Base-by-base conservation (phyloP, 441 rosid genomes). In the Brassica hybrid region DNA sequence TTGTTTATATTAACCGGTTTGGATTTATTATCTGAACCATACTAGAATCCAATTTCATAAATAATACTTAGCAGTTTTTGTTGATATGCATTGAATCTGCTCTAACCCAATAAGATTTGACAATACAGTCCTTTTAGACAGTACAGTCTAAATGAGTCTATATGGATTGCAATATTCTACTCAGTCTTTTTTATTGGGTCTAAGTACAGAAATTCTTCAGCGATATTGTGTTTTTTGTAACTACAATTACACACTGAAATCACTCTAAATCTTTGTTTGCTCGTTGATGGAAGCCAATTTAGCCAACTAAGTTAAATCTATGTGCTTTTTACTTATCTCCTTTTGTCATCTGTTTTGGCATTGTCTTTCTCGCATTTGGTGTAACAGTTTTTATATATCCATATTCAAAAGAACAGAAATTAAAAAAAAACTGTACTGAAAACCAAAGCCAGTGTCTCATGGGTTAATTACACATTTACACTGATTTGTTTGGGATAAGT, bases 381-480 rank as follows among this genome's bases (percentile, higher is more conserved):
- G 1, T 3, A 45, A 45, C 52, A 45, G 52, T 45, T 43, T 12
- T 43, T 43, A 43, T 41, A 3, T 41, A 41, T 41, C 48, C 12
- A 14, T 7, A 50, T 50, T 5, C 57, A 6, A 50, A 50, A 52
- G 58, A 52, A 52, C 19, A 0, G 58, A 52, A 52, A 52, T 21
- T 52, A 11, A 6, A 52, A 52, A 45, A 14, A 14, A 2, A 2
- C 1, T 50, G 19, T 16, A 52, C 58, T 1, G 58, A 52, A 52
- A 52, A 52, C 19, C 58, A 7, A 6, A 14, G 57, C 19, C 57
- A 50, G 57, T 50, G 57, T 50, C 19, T n/a, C 0, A 50, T 50
- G 19, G 18, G 18, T 60, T 67, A 78, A 61, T 17, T 13, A 25
- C 65, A 56, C 25, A 78, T 50, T 17, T 13, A 25, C 65, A 56